These are phyloP conservation scores for Teunomyces lycoperdinae DNA, from an alignment of 805 yeast genomes.

Conservation along the genomic window DNA sequence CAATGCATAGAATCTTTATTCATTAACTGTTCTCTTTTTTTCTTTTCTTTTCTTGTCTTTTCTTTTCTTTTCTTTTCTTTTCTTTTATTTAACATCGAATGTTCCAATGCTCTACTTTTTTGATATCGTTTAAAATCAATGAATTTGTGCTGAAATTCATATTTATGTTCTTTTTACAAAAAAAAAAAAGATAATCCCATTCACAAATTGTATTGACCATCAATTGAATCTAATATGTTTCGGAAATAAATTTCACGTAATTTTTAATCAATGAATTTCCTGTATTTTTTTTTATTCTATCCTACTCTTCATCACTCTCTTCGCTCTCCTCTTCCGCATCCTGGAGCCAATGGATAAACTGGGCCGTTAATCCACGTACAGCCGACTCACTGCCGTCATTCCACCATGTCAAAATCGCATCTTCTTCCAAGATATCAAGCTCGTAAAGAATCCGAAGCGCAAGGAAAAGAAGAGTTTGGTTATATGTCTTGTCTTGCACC, in stretches of 20 bases:
- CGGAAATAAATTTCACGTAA: no score
- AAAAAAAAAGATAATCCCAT: no score
- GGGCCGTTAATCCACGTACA: constrained; percentile 56
- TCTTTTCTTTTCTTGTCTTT: background rate
- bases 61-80: background rate
- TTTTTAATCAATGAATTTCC: no score
- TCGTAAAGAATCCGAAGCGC: constrained; percentile 68
- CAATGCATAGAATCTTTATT: no score
- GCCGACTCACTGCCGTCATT: constrained; percentile 35
- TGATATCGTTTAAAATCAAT: no score
- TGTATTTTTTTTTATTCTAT: background rate
- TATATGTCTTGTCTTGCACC: constrained; percentile 36
- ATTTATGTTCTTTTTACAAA: no score
- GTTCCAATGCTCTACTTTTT: no score
- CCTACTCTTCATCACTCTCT: constrained; percentile 32
- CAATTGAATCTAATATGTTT: no score
- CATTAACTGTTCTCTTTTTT: background rate
- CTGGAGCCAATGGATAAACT: constrained; percentile 84
- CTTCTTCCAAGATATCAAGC: constrained; percentile 79
- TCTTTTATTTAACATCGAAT: background rate
- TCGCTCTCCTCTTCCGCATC: constrained; percentile 67
- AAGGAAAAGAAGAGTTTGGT: constrained; percentile 50
- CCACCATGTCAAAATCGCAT: constrained; percentile 83
- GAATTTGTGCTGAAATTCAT: no score
- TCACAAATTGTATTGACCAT: no score